These are phyloP conservation scores for Clarireedia hainanense DNA, from an alignment of 2,329 filamentous ascomycete species.

Conservation along the genomic window DNA sequence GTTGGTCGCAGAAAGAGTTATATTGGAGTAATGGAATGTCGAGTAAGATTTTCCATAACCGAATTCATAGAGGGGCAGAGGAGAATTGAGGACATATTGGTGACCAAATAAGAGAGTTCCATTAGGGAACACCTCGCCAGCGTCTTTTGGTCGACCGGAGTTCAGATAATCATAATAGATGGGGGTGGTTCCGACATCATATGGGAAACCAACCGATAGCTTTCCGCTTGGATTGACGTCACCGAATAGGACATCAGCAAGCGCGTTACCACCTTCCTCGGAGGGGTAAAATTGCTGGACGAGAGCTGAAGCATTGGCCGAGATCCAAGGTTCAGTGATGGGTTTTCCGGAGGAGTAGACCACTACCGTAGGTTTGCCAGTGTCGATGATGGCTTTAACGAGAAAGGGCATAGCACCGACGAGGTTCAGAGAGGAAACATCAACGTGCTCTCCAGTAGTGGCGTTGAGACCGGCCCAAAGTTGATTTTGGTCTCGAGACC, in stretches of 20 bases:
- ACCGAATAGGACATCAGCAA: constrained; percentile 74
- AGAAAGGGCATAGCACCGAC: constrained; percentile 63
- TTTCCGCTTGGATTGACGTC: constrained; percentile 61
- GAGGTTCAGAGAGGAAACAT: constrained; percentile 54
- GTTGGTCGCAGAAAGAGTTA: constrained; percentile 35
- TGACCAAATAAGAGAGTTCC: constrained; percentile 76
- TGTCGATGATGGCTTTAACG: constrained; percentile 58
- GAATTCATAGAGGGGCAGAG: constrained; percentile 75
- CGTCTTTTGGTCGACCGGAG: constrained; percentile 68
- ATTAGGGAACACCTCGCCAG: constrained; percentile 64
- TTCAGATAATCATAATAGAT: constrained; percentile 68
- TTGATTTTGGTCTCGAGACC: constrained; percentile 61
- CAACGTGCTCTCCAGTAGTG: constrained; percentile 68
- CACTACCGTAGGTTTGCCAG: constrained; percentile 68
- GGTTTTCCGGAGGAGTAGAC: constrained; percentile 77
- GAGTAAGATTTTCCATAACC: constrained; percentile 73
- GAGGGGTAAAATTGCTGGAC: constrained; percentile 70
- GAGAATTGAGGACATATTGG: constrained; percentile 72
- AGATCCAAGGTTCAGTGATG: constrained; percentile 66
- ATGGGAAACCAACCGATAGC: constrained; percentile 64
- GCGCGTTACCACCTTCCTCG: constrained; percentile 74
- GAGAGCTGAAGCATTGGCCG: constrained; percentile 53
- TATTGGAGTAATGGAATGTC: constrained; percentile 45
- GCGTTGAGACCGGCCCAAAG: constrained; percentile 65
- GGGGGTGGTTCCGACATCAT: constrained; percentile 57